Base-by-base conservation (phyloP, 2,329 filamentous ascomycete genomes). In the Colletotrichum simmondsii region DNA sequence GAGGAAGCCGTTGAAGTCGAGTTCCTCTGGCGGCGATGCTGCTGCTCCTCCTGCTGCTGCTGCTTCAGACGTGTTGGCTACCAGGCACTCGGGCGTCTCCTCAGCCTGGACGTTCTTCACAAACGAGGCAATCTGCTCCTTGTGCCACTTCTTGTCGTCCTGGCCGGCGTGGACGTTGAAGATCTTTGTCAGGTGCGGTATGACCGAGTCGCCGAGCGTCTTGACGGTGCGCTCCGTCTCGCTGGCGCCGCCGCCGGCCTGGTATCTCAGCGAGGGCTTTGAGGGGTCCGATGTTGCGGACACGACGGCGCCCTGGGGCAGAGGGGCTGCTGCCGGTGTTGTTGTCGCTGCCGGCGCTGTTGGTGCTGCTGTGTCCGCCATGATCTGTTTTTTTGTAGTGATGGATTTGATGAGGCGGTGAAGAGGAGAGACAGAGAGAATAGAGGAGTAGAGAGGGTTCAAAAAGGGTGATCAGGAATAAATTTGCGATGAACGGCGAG, bases 1-100 rank as follows among this genome's bases (percentile, higher is more conserved):
- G 32, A 90, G 77, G 76, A 91, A 91, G 68, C 78, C 83, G 57
- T 81, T 77, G 57, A 89, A 83, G 71, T 87, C 86, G 75, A 90
- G 79, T 28, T 78, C 77, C 16, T 83, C 81, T 14, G 79, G 74
- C 4, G 32, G 32, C 5, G 32, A 35, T 28, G 75, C 64, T 24
- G 76, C 70, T n/a, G 80, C 74, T 10, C 3, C 32, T 12, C 1
- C 32, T 30, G 75, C 64, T 24, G 76, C 70, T n/a, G 81, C 77
- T 37, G 80, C 74, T 8, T 74, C 75, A 32, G 24, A 10, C 19
- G 52, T 54, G 22, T 60, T 46, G 35, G 57, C 26, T 6, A 52
- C 42, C 53, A 74, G 75, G 26, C 56, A 67, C 30, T 54, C 62
- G 22, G 70, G 56, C 46, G 57, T 72, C 4, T 75, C 60, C 49